These are phyloP conservation scores for Nothophoma quercina DNA, from an alignment of 2,329 filamentous ascomycete genomes.

Conservation along the genomic window DNA sequence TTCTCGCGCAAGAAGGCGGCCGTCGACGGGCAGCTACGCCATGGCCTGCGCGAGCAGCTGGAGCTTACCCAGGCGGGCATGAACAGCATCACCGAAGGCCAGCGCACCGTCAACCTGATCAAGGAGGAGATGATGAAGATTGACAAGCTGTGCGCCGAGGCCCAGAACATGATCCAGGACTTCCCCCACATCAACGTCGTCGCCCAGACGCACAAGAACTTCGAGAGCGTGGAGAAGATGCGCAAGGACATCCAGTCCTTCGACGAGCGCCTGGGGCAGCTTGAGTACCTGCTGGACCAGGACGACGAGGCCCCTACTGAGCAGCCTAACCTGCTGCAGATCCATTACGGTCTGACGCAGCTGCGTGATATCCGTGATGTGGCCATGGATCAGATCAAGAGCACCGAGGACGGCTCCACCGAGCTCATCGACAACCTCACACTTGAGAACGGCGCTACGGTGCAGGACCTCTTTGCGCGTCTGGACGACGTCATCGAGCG, in stretches of 20 bases:
- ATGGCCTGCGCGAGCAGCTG: conserved; percentile 88
- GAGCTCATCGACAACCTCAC: conserved; percentile 80
- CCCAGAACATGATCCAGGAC: conserved; percentile 96
- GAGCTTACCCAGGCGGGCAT: conserved; percentile 95
- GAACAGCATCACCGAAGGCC: conserved; percentile 84
- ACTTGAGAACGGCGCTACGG: conserved; percentile 73
- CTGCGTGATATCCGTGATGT: conserved; percentile 94
- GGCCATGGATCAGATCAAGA: conserved; percentile 92
- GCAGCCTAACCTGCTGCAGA: conserved; percentile 88
- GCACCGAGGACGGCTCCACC: conserved; percentile 85
- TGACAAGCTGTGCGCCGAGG: conserved; percentile 95
- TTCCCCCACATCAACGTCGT: conserved; percentile 92
- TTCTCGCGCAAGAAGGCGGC: conserved; percentile 93
- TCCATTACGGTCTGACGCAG: conserved; percentile 91
- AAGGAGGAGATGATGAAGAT: conserved; percentile 99
- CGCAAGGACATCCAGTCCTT: conserved; percentile 89
- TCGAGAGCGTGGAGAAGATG: conserved; percentile 93
- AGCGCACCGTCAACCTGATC: conserved; percentile 89
- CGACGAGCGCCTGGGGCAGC: conserved; percentile 74
- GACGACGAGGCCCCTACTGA: conserved; percentile 87
- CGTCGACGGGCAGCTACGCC: conserved; percentile 88
- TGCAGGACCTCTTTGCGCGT: conserved; percentile 88
- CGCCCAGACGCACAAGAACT: conserved; percentile 95
- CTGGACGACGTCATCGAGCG: conserved; percentile 88
- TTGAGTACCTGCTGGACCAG: conserved; percentile 80